phyloP scores from a whole-genome alignment of 495 filamentous ascomycete genomes.

The Penicillium odoratum region DNA sequence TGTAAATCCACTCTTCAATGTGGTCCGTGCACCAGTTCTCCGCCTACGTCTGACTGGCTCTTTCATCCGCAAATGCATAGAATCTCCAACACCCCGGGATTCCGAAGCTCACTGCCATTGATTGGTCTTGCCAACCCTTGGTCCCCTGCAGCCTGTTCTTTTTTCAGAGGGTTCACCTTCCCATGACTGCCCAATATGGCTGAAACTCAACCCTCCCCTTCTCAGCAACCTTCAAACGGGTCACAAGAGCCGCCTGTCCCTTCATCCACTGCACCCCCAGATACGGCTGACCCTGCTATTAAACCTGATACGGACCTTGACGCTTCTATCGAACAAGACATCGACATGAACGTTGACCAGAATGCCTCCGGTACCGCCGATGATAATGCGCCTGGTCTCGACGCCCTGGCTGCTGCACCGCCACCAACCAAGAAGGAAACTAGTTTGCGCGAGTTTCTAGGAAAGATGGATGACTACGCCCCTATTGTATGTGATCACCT shows the following conservation, averaged over 20 bases:
- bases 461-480: conserved; percentile 98
- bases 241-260: conserved; percentile 23
- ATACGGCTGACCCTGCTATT: conserved; percentile 20
- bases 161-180: conserved; percentile 4
- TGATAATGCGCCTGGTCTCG: conserved; percentile 25
- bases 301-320: conserved; percentile 38
- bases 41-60: conserved; percentile 23
- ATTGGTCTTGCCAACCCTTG: conserved; percentile 15
- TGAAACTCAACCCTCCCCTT: conserved; percentile 17
- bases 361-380: conserved; percentile 21
- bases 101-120: conserved; percentile 17
- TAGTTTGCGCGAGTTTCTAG: conserved; percentile 83
- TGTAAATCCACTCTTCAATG: not conserved
- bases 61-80: conserved; percentile 8
- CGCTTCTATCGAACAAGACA: conserved; percentile 44
- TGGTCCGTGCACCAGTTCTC: conserved; percentile 19
- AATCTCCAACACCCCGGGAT: conserved; percentile 9
- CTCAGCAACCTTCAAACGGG: conserved; percentile 19
- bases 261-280: conserved; percentile 8
- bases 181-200: conserved; percentile 23
- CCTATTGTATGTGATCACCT: conserved; percentile 72
- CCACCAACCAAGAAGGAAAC: conserved; percentile 82
- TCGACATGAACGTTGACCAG: conserved; percentile 41
- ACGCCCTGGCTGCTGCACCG: conserved; percentile 37
- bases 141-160: conserved; percentile 19